Percentiles rank a stretch among this genome's conserved stretches.
phyloP scores from a whole-genome alignment of 108 stramenopile species.

The Cyclotella kingstonii region DNA sequence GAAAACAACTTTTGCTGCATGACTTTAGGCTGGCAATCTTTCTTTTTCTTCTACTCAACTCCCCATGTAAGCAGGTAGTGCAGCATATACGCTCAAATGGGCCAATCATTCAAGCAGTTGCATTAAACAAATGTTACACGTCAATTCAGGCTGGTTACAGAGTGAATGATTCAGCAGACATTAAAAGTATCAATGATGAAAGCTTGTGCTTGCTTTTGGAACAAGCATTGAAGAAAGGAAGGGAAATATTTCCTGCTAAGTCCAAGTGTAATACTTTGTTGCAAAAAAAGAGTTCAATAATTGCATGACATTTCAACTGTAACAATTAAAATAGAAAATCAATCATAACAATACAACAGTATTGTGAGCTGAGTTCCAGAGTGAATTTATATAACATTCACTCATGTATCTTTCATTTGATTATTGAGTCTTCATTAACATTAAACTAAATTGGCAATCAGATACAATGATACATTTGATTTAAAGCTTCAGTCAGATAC shows the following conservation, averaged over 20 bases:
- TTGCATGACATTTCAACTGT: no score
- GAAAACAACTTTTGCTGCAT: conserved; percentile 15
- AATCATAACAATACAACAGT: no score
- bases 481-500: no score
- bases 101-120: conserved; percentile 54
- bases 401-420: no score
- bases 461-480: no score
- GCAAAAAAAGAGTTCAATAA: no score
- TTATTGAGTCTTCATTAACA: no score
- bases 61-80: conserved; percentile 47
- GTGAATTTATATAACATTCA: no score
- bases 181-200: conserved; percentile 26
- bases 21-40: conserved; percentile 60
- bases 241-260: conserved; percentile 22
- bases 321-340: no score
- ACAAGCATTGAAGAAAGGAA: conserved; percentile 24
- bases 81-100: conserved; percentile 35
- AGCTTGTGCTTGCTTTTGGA: conserved; percentile 32
- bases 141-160: conserved; percentile 41
- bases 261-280: not conserved
- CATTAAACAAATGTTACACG: conserved; percentile 59
- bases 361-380: no score
- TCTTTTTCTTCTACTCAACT: conserved; percentile 69
- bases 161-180: conserved; percentile 25
- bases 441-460: no score